Evolutionary conservation across 2,329 filamentous ascomycete genomes (phyloP).

Genomic region (Delphinella strobiligena): DNA sequence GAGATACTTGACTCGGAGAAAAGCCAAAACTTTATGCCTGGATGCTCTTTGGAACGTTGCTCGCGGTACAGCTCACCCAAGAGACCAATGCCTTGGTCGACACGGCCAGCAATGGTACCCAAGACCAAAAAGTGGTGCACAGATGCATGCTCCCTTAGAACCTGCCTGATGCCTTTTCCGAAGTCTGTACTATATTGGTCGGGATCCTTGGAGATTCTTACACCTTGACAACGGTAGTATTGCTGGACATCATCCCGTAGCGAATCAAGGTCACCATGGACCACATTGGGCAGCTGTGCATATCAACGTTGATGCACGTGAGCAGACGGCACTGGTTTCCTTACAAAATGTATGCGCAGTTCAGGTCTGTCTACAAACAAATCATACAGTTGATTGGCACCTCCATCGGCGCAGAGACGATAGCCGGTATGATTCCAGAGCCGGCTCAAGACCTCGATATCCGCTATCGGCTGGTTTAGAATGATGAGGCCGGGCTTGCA

Average conservation of each 20-base stretch:
- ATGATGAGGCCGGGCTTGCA: conserved; percentile 37
- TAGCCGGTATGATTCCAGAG: conserved; percentile 44
- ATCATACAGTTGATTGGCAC: conserved; percentile 63
- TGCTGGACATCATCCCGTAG: conserved; percentile 47
- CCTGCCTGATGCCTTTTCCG: conserved; percentile 58
- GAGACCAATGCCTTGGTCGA: conserved; percentile 85
- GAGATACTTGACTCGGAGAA: conserved; percentile 72
- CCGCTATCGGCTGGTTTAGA: conserved; percentile 48
- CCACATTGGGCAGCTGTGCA: conserved; percentile 38
- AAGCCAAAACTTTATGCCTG: conserved; percentile 52
- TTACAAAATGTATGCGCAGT: conserved; percentile 4
- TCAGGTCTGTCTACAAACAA: conserved; percentile 21
- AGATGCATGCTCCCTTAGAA: conserved; percentile 32
- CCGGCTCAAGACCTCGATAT: conserved; percentile 37
- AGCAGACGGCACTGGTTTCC: background rate
- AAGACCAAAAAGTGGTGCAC: conserved; percentile 53
- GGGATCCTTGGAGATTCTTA: conserved; percentile 55
- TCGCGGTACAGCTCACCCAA: conserved; percentile 67
- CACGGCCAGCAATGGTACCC: conserved; percentile 75
- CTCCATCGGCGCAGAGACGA: conserved; percentile 78
- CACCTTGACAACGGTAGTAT: conserved; percentile 52
- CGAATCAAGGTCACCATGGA: conserved; percentile 89
- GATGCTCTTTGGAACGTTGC: conserved; percentile 24
- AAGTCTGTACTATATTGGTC: conserved; percentile 90
- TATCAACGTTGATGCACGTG: conserved; percentile 13